A percentile compares a stretch with the other conserved stretches of the same genome.
Conservation (phyloP, 1,284 basidiomycete species). For the Erythrobasidium hasegawianum region DNA sequence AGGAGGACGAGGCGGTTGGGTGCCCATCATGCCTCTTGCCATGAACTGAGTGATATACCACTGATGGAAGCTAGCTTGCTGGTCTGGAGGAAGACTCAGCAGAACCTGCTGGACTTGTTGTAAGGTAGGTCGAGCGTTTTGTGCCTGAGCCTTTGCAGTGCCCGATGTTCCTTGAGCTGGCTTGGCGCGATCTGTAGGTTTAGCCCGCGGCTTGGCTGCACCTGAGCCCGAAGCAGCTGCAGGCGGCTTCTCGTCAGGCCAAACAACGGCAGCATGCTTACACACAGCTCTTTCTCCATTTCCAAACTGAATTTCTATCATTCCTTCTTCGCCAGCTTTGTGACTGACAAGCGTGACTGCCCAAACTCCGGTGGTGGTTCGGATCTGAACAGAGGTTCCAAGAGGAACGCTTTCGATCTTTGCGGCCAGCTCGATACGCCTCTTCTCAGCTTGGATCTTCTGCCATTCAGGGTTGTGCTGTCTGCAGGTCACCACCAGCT, state of each 20-base stretch:
- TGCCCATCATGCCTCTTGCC: neutral
- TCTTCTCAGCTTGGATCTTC: slow-evolving; percentile 22
- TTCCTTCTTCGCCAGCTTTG: slow-evolving; percentile 6
- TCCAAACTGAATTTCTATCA: slow-evolving; percentile 29
- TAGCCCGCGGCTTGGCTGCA: slow-evolving; percentile 2
- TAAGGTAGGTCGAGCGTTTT: neutral
- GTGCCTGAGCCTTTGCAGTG: too few species aligned
- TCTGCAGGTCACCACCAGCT: slow-evolving; percentile 27
- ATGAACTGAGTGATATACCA: neutral
- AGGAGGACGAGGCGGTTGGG: neutral
- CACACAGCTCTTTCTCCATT: slow-evolving; percentile 26
- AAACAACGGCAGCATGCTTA: slow-evolving; percentile 34
- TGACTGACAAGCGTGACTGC: slow-evolving; percentile 10
- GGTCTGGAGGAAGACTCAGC: neutral
- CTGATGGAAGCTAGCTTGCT: neutral
- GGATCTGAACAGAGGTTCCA: slow-evolving; percentile 19
- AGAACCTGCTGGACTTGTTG: neutral
- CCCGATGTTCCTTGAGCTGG: too few species aligned
- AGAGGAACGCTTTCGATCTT: slow-evolving; percentile 12
- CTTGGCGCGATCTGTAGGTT: slow-evolving; percentile 13
- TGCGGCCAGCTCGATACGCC: slow-evolving; percentile 18
- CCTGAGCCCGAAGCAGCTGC: too few species aligned
- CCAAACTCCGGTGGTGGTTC: slow-evolving; percentile 30
- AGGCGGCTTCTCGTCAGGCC: slow-evolving; percentile 11
- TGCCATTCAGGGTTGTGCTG: slow-evolving; percentile 36